Evolutionary conservation across 257 asterid genomes (phyloP), one percentile per base, ranked within the genome.

Genomic region (Cynanchum wilfordii): DNA sequence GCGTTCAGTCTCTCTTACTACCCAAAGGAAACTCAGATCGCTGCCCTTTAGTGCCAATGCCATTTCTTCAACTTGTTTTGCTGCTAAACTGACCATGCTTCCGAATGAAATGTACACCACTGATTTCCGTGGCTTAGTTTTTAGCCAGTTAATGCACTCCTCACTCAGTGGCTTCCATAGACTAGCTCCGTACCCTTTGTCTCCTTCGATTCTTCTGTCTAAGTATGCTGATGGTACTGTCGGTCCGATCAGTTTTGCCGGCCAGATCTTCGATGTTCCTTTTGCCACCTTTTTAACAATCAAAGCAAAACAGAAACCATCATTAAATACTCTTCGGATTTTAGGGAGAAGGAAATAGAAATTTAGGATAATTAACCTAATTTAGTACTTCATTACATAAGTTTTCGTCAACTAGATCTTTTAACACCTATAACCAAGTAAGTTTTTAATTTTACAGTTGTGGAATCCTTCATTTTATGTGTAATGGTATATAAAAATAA

Each of bases 161-260:
- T 84, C 82, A 56, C 87, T 80, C 0, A 84, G 79, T 42, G 95
- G 95, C 82, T 85, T 87, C 96, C 96, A 89, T 52, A 89, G 36
- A 76, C 94, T 89, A 68, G 92, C 91, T 73, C 96, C 96, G 47
- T 89, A 87, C 2, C 88, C 85, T 40, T 59, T 78, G 79, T 89
- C 94, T 49, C 83, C 90, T 75, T 87, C 88, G 13, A 87, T 87
- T 73, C 87, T 78, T 27, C 78, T 85, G 52, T 89, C 96, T 66
- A 89, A 33, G 75, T 88, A 88, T 33, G 86, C 79, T 3, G 92
- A 89, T 27, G 96, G 96, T 10, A 89, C 88, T 90, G 80, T 84
- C 24, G 94, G 89, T 29, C 91, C 94, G 15, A 88, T 76, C 27
- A 85, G 78, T 45, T 78, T 83, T 24, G 86, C 95, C 8, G 95